Base-by-base conservation (phyloP, 495 filamentous ascomycete genomes). In the Aspergillus conjunctus region DNA sequence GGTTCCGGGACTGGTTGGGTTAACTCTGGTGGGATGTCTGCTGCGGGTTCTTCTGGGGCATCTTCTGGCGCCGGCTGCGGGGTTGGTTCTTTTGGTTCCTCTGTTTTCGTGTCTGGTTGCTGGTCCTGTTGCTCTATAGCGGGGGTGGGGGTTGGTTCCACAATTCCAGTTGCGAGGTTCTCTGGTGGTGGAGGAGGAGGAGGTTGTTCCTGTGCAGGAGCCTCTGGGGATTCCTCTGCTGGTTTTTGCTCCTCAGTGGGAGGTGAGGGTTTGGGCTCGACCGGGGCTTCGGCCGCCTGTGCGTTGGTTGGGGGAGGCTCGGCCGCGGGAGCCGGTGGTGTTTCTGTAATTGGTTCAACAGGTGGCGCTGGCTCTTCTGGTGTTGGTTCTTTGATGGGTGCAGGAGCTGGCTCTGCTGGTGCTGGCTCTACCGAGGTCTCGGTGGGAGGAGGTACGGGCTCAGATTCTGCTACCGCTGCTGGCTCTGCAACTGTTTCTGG, bases 301-400 rank as follows among this genome's bases (percentile, higher is more conserved):
- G 59, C 55, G 15, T 48, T 21, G 44, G 31, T 26, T 32, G 18
- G 46, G 21, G 49, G 37, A 20, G 31, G 43, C 45, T 49, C 26
- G 26, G 22, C 1, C 22, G n/a, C 18, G 22, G 51, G 37, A 14
- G 30, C 11, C 45, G 44, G 49, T 34, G 41, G 32, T 31, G 33
- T 10, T 44, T 51, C 65, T 7, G 58, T 51, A 26, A 58, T n/a
- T 31, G 54, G 62, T 37, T 56, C 55, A 9, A 51, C 46, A 50
- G 55, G 54, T 12, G 22, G 46, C 14, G 15, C 49, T 17, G 54
- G 34, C 30, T 52, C 49, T 39, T 44, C 30, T 49, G 59, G 8
- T n/a, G 33, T n/a, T 1, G 21, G 22, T 50, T 51, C 61, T 33
- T 12, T 26, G 26, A 26, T 44, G 30, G 61, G 22, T 48, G 55